These are phyloP conservation scores for Macrophomina tecta DNA, from an alignment of 2,329 filamentous ascomycete species.

Conservation along the genomic window DNA sequence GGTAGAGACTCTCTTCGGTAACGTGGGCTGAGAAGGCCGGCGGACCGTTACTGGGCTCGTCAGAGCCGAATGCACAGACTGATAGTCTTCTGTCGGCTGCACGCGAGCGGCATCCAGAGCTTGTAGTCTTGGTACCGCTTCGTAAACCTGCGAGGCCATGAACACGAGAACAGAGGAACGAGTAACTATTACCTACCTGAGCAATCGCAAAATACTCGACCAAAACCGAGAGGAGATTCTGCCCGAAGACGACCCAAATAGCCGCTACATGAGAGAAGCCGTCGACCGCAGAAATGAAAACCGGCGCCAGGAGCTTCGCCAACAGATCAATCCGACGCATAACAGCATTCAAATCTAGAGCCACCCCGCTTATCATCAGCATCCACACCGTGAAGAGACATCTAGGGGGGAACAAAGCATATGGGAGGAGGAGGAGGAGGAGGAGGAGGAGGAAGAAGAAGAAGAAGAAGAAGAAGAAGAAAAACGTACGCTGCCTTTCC, in stretches of 20 bases:
- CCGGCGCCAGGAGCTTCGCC: conserved; percentile 63
- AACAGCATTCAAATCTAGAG: conserved; percentile 56
- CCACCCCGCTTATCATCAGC: not conserved
- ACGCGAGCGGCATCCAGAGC: not conserved
- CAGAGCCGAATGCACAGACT: not conserved
- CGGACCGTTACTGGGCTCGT: not conserved
- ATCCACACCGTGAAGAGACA: no score
- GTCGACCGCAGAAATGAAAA: conserved; percentile 58
- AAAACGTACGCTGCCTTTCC: conserved; percentile 37
- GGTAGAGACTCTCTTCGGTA: not conserved
- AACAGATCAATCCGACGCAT: conserved; percentile 66
- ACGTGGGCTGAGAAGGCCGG: not conserved
- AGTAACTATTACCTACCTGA: conserved; percentile 41
- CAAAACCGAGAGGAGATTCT: conserved; percentile 56
- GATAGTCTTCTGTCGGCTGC: not conserved
- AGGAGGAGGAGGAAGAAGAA: not conserved
- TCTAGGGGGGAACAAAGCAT: no score
- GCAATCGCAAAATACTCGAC: conserved; percentile 61
- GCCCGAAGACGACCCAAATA: conserved; percentile 56
- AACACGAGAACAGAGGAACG: not conserved
- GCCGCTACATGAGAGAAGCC: conserved; percentile 56
- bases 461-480: no score
- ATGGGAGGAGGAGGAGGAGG: no score
- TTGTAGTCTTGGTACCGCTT: conserved; percentile 38
- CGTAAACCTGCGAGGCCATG: conserved; percentile 49